These are phyloP conservation scores for Hyaloscypha variabilis DNA, from an alignment of 495 filamentous ascomycete species.

Conservation along the genomic window DNA sequence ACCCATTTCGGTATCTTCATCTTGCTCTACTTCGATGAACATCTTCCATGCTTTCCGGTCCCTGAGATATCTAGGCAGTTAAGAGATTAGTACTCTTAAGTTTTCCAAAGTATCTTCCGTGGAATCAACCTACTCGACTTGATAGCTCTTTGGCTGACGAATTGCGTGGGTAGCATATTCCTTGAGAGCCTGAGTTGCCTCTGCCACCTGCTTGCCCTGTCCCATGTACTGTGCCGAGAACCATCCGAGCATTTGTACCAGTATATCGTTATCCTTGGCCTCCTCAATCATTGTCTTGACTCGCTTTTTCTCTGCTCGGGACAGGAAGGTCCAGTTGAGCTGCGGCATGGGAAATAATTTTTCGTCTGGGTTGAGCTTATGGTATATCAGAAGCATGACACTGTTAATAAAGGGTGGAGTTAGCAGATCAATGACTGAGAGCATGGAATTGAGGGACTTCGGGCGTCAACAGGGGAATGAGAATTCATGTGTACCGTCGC, in stretches of 20 bases:
- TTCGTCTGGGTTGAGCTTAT: neutral
- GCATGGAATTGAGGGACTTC: too few species aligned
- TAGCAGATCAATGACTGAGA: neutral
- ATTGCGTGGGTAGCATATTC: neutral
- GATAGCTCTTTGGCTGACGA: neutral
- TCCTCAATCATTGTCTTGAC: neutral
- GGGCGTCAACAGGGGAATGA: neutral
- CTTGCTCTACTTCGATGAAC: neutral
- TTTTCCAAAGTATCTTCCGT: too few species aligned
- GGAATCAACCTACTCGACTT: constrained; percentile 3
- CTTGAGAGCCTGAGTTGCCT: neutral
- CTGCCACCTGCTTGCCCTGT: neutral
- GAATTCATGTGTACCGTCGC: neutral
- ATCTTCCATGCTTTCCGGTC: neutral
- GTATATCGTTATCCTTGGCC: neutral
- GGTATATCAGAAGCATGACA: neutral
- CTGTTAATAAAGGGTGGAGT: neutral
- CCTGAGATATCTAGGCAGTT: neutral
- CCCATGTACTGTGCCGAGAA: neutral
- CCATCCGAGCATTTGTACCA: neutral
- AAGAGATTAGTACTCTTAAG: neutral
- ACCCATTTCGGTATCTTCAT: neutral
- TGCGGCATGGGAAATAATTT: neutral
- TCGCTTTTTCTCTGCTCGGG: neutral
- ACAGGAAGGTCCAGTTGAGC: neutral